Conservation (phyloP, 345 rosid genomes). For the Trapa bicornis region DNA sequence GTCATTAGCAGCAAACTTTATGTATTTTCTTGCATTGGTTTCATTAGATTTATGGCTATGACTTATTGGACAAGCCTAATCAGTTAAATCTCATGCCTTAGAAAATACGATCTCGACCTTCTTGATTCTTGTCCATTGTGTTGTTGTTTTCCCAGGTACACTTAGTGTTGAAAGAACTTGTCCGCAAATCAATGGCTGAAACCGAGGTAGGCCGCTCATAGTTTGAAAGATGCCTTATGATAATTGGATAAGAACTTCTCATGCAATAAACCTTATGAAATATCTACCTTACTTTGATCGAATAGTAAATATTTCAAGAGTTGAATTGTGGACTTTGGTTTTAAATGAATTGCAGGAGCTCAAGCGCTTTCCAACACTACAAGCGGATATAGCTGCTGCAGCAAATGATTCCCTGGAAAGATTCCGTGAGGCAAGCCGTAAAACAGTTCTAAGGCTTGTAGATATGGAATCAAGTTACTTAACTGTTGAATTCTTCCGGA, state of each 20-base stretch:
- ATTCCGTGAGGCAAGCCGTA: slow-evolving; percentile 89
- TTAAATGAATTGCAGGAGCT: slow-evolving; percentile 41
- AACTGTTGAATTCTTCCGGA: slow-evolving; percentile 93
- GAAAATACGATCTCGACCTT: background rate
- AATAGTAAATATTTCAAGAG: background rate
- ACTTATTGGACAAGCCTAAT: background rate
- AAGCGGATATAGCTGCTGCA: slow-evolving; percentile 81
- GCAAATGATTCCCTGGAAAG: slow-evolving; percentile 86
- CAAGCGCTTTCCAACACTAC: slow-evolving; percentile 88
- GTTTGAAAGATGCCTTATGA: background rate
- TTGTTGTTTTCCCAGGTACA: slow-evolving; percentile 48
- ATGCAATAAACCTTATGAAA: background rate
- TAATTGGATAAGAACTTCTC: background rate
- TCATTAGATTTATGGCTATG: background rate
- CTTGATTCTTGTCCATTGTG: background rate
- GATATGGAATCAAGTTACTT: slow-evolving; percentile 98
- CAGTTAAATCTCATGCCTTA: background rate
- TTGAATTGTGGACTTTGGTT: background rate
- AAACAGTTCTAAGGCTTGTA: slow-evolving; percentile 70
- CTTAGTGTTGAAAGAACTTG: slow-evolving; percentile 88
- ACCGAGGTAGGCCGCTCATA: slow-evolving; percentile 57
- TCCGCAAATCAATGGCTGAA: slow-evolving; percentile 81
- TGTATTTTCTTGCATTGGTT: background rate
- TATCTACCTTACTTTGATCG: background rate
- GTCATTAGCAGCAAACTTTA: background rate